Percentiles rank a stretch among this genome's conserved stretches.
Conservation (phyloP, 164 flowering plant genomes). For the grape (Vitis vinifera) region DNA sequence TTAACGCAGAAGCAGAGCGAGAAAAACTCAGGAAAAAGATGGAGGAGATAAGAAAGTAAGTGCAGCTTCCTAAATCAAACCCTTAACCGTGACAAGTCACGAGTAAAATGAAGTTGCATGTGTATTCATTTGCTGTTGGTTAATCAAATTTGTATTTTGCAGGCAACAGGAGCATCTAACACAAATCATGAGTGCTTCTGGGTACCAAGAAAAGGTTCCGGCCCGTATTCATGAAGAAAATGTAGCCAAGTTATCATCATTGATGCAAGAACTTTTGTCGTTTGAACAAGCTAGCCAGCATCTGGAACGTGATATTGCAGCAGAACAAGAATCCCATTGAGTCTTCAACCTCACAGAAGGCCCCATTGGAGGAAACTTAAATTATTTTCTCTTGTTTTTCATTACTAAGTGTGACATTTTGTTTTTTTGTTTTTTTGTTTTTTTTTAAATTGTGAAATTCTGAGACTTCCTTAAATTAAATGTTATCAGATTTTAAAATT, state of each 20-base stretch:
- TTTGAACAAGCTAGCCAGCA: conserved; percentile 45
- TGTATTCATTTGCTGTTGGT: too few species aligned
- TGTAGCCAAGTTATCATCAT: conserved; percentile 45
- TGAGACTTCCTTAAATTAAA: too few species aligned
- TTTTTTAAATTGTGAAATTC: too few species aligned
- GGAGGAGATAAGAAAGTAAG: conserved; percentile 74
- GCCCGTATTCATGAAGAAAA: conserved; percentile 57
- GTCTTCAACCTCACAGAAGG: background rate
- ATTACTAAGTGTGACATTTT: too few species aligned
- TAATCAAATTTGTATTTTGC: conserved; percentile 7
- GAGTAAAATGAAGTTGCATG: too few species aligned
- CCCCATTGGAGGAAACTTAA: too few species aligned
- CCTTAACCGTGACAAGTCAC: too few species aligned
- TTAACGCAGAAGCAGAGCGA: conserved; percentile 66
- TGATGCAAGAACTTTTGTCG: conserved; percentile 54
- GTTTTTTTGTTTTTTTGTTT: too few species aligned
- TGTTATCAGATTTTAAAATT: too few species aligned
- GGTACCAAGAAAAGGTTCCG: conserved; percentile 78
- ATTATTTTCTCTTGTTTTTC: too few species aligned
- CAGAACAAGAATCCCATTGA: background rate
- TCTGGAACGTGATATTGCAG: conserved; percentile 30
- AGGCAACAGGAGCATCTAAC: conserved; percentile 68
- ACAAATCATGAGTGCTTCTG: conserved; percentile 55
- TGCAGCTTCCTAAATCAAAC: background rate
- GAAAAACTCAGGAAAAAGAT: conserved; percentile 74